These are phyloP conservation scores for Blastobotrys ciferrii DNA, from an alignment of 1,139 yeast genomes.

Conservation along the genomic window DNA sequence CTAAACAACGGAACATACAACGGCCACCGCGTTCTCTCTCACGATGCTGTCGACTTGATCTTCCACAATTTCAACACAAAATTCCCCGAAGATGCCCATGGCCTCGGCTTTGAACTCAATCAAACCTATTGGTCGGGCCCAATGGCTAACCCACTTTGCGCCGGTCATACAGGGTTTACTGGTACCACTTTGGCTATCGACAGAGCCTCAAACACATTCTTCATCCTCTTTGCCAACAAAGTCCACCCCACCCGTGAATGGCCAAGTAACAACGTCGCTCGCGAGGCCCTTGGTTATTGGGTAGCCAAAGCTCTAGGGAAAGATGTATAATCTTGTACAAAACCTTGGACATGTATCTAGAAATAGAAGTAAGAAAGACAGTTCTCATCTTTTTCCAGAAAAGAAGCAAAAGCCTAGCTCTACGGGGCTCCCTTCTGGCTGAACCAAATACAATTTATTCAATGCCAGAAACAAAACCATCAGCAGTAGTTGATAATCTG, in stretches of 20 bases:
- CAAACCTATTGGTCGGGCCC: constrained; percentile 21
- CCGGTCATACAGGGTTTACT: constrained; percentile 26
- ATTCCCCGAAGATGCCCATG: constrained; percentile 21
- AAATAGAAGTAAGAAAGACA: no score
- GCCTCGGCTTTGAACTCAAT: constrained; percentile 24
- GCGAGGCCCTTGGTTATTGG: constrained; percentile 18
- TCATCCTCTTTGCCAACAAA: constrained; percentile 20
- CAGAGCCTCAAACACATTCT: constrained; percentile 17
- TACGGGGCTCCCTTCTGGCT: no score
- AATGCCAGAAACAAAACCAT: no score
- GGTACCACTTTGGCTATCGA: constrained; percentile 24
- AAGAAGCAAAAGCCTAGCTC: no score
- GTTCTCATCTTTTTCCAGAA: no score
- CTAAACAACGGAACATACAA: constrained; percentile 20
- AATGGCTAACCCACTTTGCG: constrained; percentile 15
- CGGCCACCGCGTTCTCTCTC: constrained; percentile 13
- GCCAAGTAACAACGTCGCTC: constrained; percentile 18
- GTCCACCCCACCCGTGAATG: constrained; percentile 22
- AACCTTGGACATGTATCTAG: neutral
- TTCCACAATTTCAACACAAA: constrained; percentile 18
- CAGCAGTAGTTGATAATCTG: no score
- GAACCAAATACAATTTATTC: no score
- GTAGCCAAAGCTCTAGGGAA: constrained; percentile 14
- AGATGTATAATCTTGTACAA: constrained; percentile 9
- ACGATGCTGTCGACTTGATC: constrained; percentile 17